Conservation (phyloP, 352 stramenopile genomes). For the Globisporangium heterothallicum region DNA sequence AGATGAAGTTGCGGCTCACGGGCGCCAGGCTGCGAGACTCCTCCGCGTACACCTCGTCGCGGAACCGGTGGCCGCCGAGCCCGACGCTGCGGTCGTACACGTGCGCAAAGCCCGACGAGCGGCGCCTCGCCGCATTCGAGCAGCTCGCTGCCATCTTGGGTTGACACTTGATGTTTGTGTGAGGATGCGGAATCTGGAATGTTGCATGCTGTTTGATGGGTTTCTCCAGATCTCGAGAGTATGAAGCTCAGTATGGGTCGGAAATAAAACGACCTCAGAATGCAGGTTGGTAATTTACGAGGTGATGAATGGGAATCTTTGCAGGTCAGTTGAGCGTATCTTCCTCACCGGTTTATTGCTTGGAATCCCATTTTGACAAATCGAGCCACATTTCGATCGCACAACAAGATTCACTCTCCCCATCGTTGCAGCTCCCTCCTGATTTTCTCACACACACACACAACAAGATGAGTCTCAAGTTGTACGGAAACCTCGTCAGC, state of each 20-base stretch:
- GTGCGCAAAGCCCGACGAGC: slow-evolving; percentile 43
- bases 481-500: slow-evolving; percentile 16
- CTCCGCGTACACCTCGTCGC: slow-evolving; percentile 29
- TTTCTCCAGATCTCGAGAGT: too few species aligned
- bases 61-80: slow-evolving; percentile 27
- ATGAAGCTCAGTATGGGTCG: too few species aligned
- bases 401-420: too few species aligned
- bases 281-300: too few species aligned
- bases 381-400: too few species aligned
- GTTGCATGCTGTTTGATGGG: neutral
- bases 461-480: slow-evolving; percentile 11
- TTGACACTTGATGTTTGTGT: neutral
- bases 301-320: too few species aligned
- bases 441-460: neutral
- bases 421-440: neutral
- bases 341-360: too few species aligned
- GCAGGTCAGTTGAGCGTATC: too few species aligned
- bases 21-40: slow-evolving; percentile 23
- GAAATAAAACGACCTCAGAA: too few species aligned
- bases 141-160: neutral
- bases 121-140: neutral
- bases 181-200: neutral
- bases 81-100: slow-evolving; percentile 48
- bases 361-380: too few species aligned
- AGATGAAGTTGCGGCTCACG: slow-evolving; percentile 49